Evolutionary conservation across 164 flowering plant genomes (phyloP).

Genomic region (Vitis cinerea): DNA sequence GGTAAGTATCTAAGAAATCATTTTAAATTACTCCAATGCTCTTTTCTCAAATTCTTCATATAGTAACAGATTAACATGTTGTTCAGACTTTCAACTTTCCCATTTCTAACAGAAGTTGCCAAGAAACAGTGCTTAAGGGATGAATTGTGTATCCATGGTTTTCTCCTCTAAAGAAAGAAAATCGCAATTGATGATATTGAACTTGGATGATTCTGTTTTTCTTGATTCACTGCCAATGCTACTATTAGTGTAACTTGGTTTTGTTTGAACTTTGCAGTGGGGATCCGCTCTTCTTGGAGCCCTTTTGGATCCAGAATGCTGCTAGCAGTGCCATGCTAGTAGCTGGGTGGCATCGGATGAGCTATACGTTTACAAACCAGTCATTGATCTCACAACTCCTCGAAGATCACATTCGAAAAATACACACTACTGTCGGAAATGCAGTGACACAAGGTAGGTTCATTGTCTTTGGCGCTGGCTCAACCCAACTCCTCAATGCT

Average conservation of each 20-base stretch:
- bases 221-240: neutral
- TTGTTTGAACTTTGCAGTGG: slow-evolving; percentile 40
- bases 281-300: slow-evolving; percentile 66
- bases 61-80: too few relatives aligned
- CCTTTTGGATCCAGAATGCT: slow-evolving; percentile 61
- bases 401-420: slow-evolving; percentile 32
- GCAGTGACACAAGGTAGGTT: slow-evolving; percentile 48
- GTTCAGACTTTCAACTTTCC: too few relatives aligned
- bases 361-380: slow-evolving; percentile 31
- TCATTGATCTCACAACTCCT: slow-evolving; percentile 35
- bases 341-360: slow-evolving; percentile 74
- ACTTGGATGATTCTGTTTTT: too few relatives aligned
- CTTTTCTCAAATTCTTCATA: too few relatives aligned
- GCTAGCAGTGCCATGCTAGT: slow-evolving; percentile 42
- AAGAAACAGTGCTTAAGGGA: too few relatives aligned
- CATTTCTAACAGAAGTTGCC: too few relatives aligned
- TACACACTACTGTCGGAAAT: slow-evolving; percentile 59
- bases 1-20: too few relatives aligned
- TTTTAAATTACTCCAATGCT: too few relatives aligned
- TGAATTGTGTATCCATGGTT: too few relatives aligned
- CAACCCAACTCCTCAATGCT: slow-evolving; percentile 70
- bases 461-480: slow-evolving; percentile 68
- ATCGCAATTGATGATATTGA: too few relatives aligned
- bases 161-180: too few relatives aligned
- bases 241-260: too few relatives aligned